Conservation (phyloP, 2,329 filamentous ascomycete species). For the Raffaelea deltoideospora region DNA sequence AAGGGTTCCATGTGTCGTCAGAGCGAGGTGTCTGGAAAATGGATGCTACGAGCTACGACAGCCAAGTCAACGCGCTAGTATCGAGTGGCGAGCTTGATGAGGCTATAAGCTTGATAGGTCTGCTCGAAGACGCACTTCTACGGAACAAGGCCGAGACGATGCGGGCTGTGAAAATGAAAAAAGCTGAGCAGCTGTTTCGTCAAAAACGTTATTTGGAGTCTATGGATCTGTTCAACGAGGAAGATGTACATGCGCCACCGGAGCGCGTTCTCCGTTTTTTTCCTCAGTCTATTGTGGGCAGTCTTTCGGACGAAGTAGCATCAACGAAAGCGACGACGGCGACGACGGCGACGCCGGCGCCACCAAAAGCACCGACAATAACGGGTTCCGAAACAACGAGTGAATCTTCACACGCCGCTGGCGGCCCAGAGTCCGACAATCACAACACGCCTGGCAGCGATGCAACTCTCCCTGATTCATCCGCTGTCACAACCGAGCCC, state of each 20-base stretch:
- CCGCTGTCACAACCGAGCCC: not conserved
- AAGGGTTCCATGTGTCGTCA: conserved; percentile 86
- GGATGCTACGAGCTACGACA: conserved; percentile 82
- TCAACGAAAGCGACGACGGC: not conserved
- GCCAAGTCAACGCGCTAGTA: conserved; percentile 72
- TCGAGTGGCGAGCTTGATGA: conserved; percentile 67
- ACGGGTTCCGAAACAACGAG: conserved; percentile 5
- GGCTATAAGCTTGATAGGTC: conserved; percentile 72
- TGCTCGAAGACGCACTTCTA: conserved; percentile 86
- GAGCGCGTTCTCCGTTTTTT: conserved; percentile 78
- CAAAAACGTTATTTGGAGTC: conserved; percentile 71
- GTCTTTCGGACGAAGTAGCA: conserved; percentile 40
- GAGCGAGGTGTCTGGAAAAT: conserved; percentile 92
- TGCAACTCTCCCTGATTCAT: too few species aligned
- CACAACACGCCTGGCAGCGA: too few species aligned
- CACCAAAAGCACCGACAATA: conserved; percentile 4
- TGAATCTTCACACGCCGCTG: too few species aligned
- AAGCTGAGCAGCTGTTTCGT: conserved; percentile 73
- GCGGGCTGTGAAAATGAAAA: conserved; percentile 78
- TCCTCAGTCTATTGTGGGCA: conserved; percentile 69
- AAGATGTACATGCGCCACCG: conserved; percentile 76
- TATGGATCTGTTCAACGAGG: conserved; percentile 73
- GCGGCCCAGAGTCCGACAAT: too few species aligned
- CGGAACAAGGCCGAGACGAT: conserved; percentile 67
- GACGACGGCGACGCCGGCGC: not conserved